Conservation (phyloP, 1,284 basidiomycete species). For the Austroboletus novae-zelandiae region DNA sequence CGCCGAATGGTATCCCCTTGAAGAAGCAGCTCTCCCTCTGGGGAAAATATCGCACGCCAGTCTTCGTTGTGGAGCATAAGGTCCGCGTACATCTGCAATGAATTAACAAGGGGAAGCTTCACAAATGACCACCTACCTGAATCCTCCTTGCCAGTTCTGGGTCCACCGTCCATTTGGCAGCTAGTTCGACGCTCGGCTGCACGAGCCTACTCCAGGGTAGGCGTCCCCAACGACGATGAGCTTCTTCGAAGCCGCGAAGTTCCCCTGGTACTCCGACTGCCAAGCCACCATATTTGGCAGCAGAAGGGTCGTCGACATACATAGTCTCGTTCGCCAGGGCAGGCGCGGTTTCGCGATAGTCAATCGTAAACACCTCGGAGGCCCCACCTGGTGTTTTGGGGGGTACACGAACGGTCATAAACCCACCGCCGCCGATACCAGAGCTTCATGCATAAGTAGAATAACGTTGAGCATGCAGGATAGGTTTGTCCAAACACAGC, state of each 20-base stretch:
- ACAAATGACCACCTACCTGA: conserved; percentile 45
- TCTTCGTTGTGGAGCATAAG: conserved; percentile 77
- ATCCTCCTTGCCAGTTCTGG: conserved; percentile 73
- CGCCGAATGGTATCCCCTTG: conserved; percentile 75
- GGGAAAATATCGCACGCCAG: conserved; percentile 81
- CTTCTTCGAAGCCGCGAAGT: conserved; percentile 77
- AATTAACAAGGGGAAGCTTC: conserved; percentile 10
- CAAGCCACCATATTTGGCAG: conserved; percentile 73
- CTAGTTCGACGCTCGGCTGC: conserved; percentile 71
- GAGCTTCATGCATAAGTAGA: conserved; percentile 44
- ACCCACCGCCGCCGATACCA: conserved; percentile 90
- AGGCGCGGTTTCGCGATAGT: conserved; percentile 89
- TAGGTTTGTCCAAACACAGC: neutral
- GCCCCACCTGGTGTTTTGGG: conserved; percentile 38
- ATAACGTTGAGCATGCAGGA: neutral
- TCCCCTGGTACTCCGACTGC: conserved; percentile 86
- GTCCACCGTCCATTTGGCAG: conserved; percentile 76
- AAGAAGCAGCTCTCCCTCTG: conserved; percentile 65
- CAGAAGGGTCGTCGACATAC: conserved; percentile 55
- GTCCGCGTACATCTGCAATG: conserved; percentile 44
- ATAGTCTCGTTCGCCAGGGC: conserved; percentile 69
- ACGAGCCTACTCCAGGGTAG: conserved; percentile 79
- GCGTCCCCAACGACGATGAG: conserved; percentile 76
- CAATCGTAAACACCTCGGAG: conserved; percentile 73
- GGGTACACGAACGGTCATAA: conserved; percentile 86